Conservation (phyloP, 2,329 filamentous ascomycete species). For the Bipolaris cookei region DNA sequence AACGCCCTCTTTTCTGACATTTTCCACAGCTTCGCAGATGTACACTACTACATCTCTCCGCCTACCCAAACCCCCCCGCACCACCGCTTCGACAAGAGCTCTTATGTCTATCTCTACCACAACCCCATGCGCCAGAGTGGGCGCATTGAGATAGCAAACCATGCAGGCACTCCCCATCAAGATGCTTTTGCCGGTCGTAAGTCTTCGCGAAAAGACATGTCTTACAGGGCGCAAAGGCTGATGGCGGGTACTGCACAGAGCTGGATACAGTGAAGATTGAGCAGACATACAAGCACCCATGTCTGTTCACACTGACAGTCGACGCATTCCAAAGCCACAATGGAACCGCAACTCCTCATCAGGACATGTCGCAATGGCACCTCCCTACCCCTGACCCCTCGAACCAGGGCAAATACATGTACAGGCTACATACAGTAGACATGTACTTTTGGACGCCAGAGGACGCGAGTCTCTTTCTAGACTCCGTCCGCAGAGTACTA, state of each 20-base stretch:
- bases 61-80: slow-evolving; percentile 72
- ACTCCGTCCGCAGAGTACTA: slow-evolving; percentile 69
- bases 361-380: slow-evolving; percentile 70
- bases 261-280: slow-evolving; percentile 69
- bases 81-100: slow-evolving; percentile 79
- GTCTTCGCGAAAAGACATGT: slow-evolving; percentile 40
- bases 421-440: slow-evolving; percentile 76
- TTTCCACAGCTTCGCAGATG: slow-evolving; percentile 69
- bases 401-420: slow-evolving; percentile 80
- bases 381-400: slow-evolving; percentile 73
- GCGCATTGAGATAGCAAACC: slow-evolving; percentile 77
- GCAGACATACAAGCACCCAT: slow-evolving; percentile 78
- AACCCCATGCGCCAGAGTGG: slow-evolving; percentile 70
- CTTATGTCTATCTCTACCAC: slow-evolving; percentile 81
- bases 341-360: slow-evolving; percentile 51
- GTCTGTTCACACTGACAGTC: slow-evolving; percentile 70
- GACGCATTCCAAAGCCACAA: slow-evolving; percentile 50
- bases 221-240: slow-evolving; percentile 18
- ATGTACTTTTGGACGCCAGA: slow-evolving; percentile 80
- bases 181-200: slow-evolving; percentile 80
- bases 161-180: slow-evolving; percentile 75
- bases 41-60: slow-evolving; percentile 80
- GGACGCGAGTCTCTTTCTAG: slow-evolving; percentile 74
- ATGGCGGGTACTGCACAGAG: slow-evolving; percentile 54
- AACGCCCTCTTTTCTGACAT: slow-evolving; percentile 18